Percentiles rank a stretch among this genome's conserved stretches.
Conservation (phyloP, 768 basidiomycete species). For the Termitomyces sp. region DNA sequence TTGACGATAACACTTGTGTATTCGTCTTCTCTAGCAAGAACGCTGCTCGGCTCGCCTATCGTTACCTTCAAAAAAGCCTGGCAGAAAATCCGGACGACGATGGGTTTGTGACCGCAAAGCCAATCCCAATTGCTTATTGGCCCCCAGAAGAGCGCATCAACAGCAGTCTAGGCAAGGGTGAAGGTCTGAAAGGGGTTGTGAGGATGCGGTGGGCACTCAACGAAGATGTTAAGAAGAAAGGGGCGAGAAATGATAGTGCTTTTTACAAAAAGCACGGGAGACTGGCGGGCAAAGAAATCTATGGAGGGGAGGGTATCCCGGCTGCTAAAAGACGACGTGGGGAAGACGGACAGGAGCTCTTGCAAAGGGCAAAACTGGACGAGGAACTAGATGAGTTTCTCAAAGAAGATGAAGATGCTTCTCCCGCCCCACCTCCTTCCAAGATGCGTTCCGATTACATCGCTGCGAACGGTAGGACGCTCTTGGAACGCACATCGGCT, state of each 20-base stretch:
- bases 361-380: slow-evolving; percentile 46
- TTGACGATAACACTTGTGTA: slow-evolving; percentile 80
- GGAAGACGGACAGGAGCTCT: slow-evolving; percentile 29
- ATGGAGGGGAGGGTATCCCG: slow-evolving; percentile 19
- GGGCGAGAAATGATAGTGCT: slow-evolving; percentile 67
- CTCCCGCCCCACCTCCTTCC: slow-evolving; percentile 49
- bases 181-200: slow-evolving; percentile 62
- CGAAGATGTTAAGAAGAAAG: slow-evolving; percentile 76
- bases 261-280: slow-evolving; percentile 78
- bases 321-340: slow-evolving; percentile 33
- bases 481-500: slow-evolving; percentile 53
- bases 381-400: slow-evolving; percentile 71
- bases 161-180: slow-evolving; percentile 64
- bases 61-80: slow-evolving; percentile 46
- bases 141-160: slow-evolving; percentile 78
- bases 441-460: slow-evolving; percentile 71
- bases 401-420: slow-evolving; percentile 36
- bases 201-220: slow-evolving; percentile 73
- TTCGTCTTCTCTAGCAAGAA: slow-evolving; percentile 63
- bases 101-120: slow-evolving; percentile 59
- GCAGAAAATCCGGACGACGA: slow-evolving; percentile 52
- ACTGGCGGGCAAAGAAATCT: slow-evolving; percentile 58
- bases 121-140: slow-evolving; percentile 74
- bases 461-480: slow-evolving; percentile 42
- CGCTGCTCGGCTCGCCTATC: slow-evolving; percentile 50